Base-by-base conservation (phyloP, 2,329 filamentous ascomycete species). In the Fusarium sp. region DNA sequence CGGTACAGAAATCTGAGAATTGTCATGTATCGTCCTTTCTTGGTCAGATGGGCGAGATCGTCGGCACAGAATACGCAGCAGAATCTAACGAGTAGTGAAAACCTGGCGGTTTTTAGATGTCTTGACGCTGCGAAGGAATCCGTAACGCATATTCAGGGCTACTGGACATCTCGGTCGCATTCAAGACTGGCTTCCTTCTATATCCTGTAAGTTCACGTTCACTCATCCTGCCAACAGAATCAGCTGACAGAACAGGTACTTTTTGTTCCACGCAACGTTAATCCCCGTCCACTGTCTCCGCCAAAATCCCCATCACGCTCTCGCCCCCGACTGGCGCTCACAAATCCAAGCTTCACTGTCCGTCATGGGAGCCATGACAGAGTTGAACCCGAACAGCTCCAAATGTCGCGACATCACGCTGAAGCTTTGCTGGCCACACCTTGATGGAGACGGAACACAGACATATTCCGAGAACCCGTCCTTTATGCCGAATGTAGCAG, bases 351-450 rank as follows among this genome's bases (percentile, higher is more conserved):
- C 65, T 6, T 71, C 69, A 0, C 28, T 71, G 2, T 34, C 65
- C 3, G 56, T 71, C 7, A 71, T 71, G 69, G 58, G 57, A 4
- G 61, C 54, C 18, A 71, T 71, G 69, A 49, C 44, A 2, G 69
- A 71, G 16, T 48, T 71, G 5, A 71, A 64, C n/a, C 56, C 68
- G 7, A 71, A 71, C 34, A 69, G 68, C 30, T 62, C 68, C 4
- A 71, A 71, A 42, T 71, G 69, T 13, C 69, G 69, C 12, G 69
- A 71, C 2, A 71, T 71, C 2, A 66, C 64, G 7, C 68, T 71
- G 12, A 69, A 66, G 41, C 44, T 71, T 2, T 69, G 68, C 61
- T 71, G 69, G 69, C 65, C 69, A 11, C 54, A 71, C 7, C 26
- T 71, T 4, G 31, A 69, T 2, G 60, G 65, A 30, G 67, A 70